Percentiles rank a stretch among this genome's conserved stretches.
Evolutionary conservation across 345 rosid species (phyloP).

Genomic region (Citrus australasica): DNA sequence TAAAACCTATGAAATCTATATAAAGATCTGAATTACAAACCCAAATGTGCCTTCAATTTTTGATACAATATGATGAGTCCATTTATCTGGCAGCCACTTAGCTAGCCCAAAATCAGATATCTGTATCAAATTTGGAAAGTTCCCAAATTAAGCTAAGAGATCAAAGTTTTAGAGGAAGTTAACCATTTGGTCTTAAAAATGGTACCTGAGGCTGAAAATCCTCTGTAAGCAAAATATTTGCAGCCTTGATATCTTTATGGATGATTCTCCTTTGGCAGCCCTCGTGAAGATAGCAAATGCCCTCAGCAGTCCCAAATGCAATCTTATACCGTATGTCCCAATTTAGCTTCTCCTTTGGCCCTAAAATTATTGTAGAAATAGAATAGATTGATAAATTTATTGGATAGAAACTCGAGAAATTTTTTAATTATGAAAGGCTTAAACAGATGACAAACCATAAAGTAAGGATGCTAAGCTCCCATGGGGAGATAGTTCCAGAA

Average conservation of each 20-base stretch:
- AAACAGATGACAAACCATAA: slow-evolving; percentile 40
- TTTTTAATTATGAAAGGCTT: background rate
- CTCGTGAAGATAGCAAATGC: slow-evolving; percentile 60
- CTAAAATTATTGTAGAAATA: slow-evolving; percentile 20
- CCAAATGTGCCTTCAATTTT: slow-evolving; percentile 96
- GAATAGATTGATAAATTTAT: no score
- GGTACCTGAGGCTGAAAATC: slow-evolving; percentile 71
- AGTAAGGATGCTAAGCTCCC: slow-evolving; percentile 91
- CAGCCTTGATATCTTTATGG: slow-evolving; percentile 79
- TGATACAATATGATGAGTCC: slow-evolving; percentile 89
- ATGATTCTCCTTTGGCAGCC: slow-evolving; percentile 73
- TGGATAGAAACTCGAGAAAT: no score
- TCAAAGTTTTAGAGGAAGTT: background rate
- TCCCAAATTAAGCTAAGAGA: no score
- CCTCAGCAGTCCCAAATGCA: slow-evolving; percentile 61
- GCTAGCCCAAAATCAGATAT: slow-evolving; percentile 97
- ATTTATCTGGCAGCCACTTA: slow-evolving; percentile 90
- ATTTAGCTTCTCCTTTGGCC: slow-evolving; percentile 45
- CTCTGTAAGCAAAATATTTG: slow-evolving; percentile 70
- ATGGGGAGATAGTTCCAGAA: slow-evolving; percentile 78
- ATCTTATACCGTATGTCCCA: slow-evolving; percentile 65
- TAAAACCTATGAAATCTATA: background rate
- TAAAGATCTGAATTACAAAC: slow-evolving; percentile 34
- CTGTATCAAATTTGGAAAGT: slow-evolving; percentile 27
- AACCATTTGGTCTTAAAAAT: no score